phyloP scores from a whole-genome alignment of 2,329 filamentous ascomycete species.

The Aspergillus pseudoterreus region DNA sequence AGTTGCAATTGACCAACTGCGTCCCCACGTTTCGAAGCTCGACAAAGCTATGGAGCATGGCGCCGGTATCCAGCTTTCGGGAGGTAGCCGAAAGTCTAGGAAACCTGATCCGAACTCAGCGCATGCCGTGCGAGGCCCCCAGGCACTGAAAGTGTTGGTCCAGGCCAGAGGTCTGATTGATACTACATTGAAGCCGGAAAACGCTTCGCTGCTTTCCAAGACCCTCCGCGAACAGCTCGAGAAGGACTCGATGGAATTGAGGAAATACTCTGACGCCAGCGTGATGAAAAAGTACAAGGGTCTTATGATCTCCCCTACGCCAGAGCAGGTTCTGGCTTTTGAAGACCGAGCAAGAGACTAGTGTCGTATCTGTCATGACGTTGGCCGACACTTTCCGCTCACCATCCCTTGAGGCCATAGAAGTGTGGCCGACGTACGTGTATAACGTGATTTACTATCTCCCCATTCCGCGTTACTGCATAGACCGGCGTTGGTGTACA shows the following conservation, averaged over 20 bases:
- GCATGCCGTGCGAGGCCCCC: slow-evolving; percentile 20
- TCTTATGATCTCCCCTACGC: slow-evolving; percentile 19
- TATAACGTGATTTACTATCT: background rate
- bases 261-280: slow-evolving; percentile 26
- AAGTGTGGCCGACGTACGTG: background rate
- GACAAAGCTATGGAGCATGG: slow-evolving; percentile 25
- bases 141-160: slow-evolving; percentile 20
- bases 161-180: slow-evolving; percentile 34
- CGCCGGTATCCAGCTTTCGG: background rate
- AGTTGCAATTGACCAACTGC: slow-evolving; percentile 21
- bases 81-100: background rate
- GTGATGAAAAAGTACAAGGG: slow-evolving; percentile 13
- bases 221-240: slow-evolving; percentile 20
- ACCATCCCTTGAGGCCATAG: background rate
- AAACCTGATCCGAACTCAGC: slow-evolving; percentile 7
- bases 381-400: background rate
- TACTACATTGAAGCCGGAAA: slow-evolving; percentile 27
- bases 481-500: slow-evolving; percentile 16
- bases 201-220: slow-evolving; percentile 15
- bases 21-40: slow-evolving; percentile 26
- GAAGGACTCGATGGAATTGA: slow-evolving; percentile 24
- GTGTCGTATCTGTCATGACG: background rate
- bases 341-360: background rate
- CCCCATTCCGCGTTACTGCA: slow-evolving; percentile 1
- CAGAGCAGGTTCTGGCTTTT: slow-evolving; percentile 19